Evolutionary conservation across 1,139 yeast species (phyloP), one percentile per base, ranked within the genome.

Genomic region (Scheffersomyces stambukii): DNA sequence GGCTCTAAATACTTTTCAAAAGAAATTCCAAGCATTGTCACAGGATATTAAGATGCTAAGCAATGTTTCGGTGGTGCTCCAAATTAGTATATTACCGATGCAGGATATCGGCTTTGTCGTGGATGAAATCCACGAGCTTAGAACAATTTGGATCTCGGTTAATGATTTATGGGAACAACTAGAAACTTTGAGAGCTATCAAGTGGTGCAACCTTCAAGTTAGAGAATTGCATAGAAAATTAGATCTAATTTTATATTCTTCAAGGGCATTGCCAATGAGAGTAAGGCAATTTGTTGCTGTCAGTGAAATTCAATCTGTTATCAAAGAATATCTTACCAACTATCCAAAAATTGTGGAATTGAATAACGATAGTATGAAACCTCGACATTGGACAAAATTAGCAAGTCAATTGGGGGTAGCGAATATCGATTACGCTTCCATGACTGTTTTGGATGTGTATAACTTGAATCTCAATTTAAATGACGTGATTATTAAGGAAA

Each of bases 201-300:
- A 55, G 13, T 86, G 95, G 95, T 29, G 42, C 0, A 57, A 64
- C 0, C 50, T 77, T 4, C 67, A 67, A 13, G 65, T 78, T 0
- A 53, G 75, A 15, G 53, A 60, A 1, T 41, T 83, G 3, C 64
- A 80, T 23, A 56, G 54, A 12, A 54, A 62, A 12, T 56, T 85
- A 13, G 86, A 81, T 19, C 71, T 61, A 1, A 48, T 81, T 7
- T 40, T 77, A 2, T 54, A 57, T 4, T 46, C 52, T 1, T 64
- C 81, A 2, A 64, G 79, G 32, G 48, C 69, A 0, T 63, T 80
- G 55, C 84, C 93, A 0, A 56, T 69, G 0, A 64, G 70, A 12
- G 65, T 81, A 13, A 67, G 86, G 6, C 88, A 80, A 39, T 82
- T 83, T 47, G 62, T 78, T 1, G 86, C 89, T 0, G 81, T 80